Evolutionary conservation across 2,329 filamentous ascomycete genomes (phyloP).

Genomic region (Colletotrichum ledebouriae): DNA sequence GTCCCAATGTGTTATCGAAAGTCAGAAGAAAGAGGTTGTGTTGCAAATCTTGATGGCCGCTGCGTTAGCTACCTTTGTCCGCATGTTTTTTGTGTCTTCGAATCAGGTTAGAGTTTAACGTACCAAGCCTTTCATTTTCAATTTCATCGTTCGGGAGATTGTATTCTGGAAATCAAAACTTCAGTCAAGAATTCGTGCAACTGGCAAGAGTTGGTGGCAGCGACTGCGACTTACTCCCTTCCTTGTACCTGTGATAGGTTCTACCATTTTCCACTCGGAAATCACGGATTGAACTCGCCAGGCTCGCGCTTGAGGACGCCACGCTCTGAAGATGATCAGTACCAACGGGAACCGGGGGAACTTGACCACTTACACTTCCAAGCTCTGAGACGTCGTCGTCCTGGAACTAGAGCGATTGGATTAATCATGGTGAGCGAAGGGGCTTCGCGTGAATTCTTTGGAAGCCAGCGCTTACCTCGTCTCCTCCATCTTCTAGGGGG

Average conservation of each 20-base stretch:
- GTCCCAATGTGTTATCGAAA: slow-evolving; percentile 47
- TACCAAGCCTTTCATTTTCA: slow-evolving; percentile 32
- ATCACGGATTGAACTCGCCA: slow-evolving; percentile 14
- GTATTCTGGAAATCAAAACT: slow-evolving; percentile 7
- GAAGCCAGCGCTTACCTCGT: too few species aligned
- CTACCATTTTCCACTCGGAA: slow-evolving; percentile 31
- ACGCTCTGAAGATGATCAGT: background rate
- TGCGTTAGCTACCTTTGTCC: too few species aligned
- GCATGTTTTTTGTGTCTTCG: too few species aligned
- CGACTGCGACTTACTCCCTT: slow-evolving; percentile 43
- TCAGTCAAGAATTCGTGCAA: too few species aligned
- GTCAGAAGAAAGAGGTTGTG: slow-evolving; percentile 66
- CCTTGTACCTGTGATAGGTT: slow-evolving; percentile 41
- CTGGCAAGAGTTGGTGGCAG: too few species aligned
- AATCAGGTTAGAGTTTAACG: slow-evolving; percentile 30
- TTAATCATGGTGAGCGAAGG: too few species aligned
- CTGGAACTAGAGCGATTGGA: too few species aligned
- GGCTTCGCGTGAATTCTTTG: too few species aligned
- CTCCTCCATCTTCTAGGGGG: too few species aligned
- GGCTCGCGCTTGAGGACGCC: slow-evolving; percentile 3
- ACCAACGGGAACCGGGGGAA: too few species aligned
- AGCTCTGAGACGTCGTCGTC: too few species aligned
- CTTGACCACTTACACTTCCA: too few species aligned
- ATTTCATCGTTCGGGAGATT: slow-evolving; percentile 28
- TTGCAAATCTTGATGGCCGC: slow-evolving; percentile 57